Evolutionary conservation across 768 basidiomycete genomes (phyloP).

Genomic region (Clitopilus passeckerianus): DNA sequence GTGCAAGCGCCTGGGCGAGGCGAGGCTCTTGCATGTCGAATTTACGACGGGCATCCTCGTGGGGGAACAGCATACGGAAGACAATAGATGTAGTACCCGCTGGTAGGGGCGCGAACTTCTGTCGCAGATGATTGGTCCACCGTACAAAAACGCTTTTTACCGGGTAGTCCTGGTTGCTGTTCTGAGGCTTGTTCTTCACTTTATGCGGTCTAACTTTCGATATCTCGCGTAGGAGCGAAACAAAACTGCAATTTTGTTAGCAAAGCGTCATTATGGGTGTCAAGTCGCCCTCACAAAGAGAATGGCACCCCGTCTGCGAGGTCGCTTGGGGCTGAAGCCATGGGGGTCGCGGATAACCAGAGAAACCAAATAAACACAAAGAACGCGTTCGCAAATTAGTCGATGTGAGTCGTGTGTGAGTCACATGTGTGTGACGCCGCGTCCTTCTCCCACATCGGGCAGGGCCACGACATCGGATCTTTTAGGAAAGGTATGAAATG

Average conservation of each 20-base stretch:
- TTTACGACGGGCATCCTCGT: slow-evolving; percentile 66
- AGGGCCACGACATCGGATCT: neutral
- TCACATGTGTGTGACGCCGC: neutral
- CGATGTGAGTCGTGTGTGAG: neutral
- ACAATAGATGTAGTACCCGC: slow-evolving; percentile 50
- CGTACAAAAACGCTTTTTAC: slow-evolving; percentile 33
- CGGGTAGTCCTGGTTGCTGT: slow-evolving; percentile 22
- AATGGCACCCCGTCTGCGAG: slow-evolving; percentile 17
- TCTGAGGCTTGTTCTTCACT: slow-evolving; percentile 14
- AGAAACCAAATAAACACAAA: neutral
- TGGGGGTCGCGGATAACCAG: slow-evolving; percentile 4
- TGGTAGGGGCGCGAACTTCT: slow-evolving; percentile 42
- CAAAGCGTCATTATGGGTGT: neutral
- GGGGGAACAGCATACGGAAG: slow-evolving; percentile 80
- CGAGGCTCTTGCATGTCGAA: slow-evolving; percentile 70
- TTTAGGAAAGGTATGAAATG: neutral
- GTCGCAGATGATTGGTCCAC: slow-evolving; percentile 41
- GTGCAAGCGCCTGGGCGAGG: slow-evolving; percentile 47
- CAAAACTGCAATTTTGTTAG: slow-evolving; percentile 30
- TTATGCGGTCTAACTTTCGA: slow-evolving; percentile 26
- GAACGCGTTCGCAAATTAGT: neutral
- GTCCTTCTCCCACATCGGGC: neutral
- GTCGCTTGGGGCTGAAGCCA: slow-evolving; percentile 10
- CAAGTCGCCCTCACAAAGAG: slow-evolving; percentile 18
- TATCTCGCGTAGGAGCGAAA: slow-evolving; percentile 44